Evolutionary conservation across 768 basidiomycete species (phyloP).

Genomic region (Pisolithus microcarpus): DNA sequence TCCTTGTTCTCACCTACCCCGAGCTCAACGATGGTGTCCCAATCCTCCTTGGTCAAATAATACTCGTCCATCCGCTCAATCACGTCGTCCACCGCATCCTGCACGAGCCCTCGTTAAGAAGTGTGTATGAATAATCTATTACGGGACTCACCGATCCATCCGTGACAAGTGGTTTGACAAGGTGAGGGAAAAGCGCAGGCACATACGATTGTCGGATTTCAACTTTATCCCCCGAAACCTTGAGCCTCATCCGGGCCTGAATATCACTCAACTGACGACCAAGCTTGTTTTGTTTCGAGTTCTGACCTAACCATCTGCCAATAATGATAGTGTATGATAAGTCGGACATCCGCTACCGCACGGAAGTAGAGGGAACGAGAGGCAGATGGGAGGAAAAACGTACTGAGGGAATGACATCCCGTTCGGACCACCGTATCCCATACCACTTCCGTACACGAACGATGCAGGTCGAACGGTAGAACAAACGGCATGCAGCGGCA

Average conservation of each 20-base stretch:
- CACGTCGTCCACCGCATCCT: constrained; percentile 76
- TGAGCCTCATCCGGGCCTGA: constrained; percentile 92
- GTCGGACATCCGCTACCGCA: neutral
- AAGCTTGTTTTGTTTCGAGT: constrained; percentile 87
- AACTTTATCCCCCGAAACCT: constrained; percentile 80
- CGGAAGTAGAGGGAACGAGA: too few species aligned
- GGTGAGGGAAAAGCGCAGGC: constrained; percentile 75
- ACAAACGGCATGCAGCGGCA: constrained; percentile 88
- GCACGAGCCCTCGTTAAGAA: constrained; percentile 3
- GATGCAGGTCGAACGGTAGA: constrained; percentile 88
- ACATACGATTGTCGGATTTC: constrained; percentile 92
- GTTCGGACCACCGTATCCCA: constrained; percentile 59
- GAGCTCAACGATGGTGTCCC: constrained; percentile 93
- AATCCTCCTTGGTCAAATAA: constrained; percentile 88
- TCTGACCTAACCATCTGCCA: constrained; percentile 91
- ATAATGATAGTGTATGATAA: neutral
- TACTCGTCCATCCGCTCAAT: constrained; percentile 93
- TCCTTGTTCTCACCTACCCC: constrained; percentile 79
- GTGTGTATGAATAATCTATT: neutral
- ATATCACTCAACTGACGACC: constrained; percentile 77
- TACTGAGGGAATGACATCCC: constrained; percentile 80
- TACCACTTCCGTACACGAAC: constrained; percentile 66
- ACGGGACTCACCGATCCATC: constrained; percentile 57
- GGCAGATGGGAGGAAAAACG: constrained; percentile 20
- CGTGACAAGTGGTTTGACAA: constrained; percentile 74